Base-by-base conservation (phyloP, 2,329 filamentous ascomycete species). In the Bipolaris victoriae region DNA sequence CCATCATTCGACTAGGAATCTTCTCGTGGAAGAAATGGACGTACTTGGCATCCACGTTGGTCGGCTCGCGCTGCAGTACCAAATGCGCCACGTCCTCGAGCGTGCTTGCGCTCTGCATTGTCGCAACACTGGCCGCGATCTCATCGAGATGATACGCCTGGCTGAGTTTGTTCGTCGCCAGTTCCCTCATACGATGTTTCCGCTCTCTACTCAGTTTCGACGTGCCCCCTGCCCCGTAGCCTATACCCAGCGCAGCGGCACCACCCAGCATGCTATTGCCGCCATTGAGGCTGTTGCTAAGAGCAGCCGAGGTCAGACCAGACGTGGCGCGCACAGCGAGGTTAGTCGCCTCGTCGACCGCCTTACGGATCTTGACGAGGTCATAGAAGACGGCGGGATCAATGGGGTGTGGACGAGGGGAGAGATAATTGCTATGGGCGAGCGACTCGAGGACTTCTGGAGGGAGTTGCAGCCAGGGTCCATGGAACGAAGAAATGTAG, bases 21-120 rank as follows among this genome's bases (percentile, higher is more conserved):
- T 94, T 95, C 77, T 96, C 90, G 77, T 94, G 90, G 75, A 96
- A 96, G 78, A 94, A 95, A 72, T 95, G 90, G n/a, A 95, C 91
- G 72, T 95, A 95, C 75, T 89, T 90, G 26, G 90, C 91, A 69
- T 95, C 90, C 41, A 82, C 77, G 69, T 92, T 87, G 49, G 82
- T 74, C n/a, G 86, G 81, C 58, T 85, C 88, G 59, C 90, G 83
- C 72, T 90, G 86, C 60, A 95, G 77, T 31, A 96, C 91, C 60
- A 89, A 80, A 5, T 84, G 82, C 2, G 89, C 90, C 2, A 95
- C 88, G 57, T 91, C 89, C 66, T 95, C 90, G 11, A 96, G 79
- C 0, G 89, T 86, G 16, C 89, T 90, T 1, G 90, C 87, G 53
- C 88, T 87, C 77, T 94, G 90, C 90, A 94, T 95, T 0, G 88